These are phyloP conservation scores for Apophysomyces ossiformis DNA, from an alignment of 371 early-diverging fungal genomes.

Conservation along the genomic window DNA sequence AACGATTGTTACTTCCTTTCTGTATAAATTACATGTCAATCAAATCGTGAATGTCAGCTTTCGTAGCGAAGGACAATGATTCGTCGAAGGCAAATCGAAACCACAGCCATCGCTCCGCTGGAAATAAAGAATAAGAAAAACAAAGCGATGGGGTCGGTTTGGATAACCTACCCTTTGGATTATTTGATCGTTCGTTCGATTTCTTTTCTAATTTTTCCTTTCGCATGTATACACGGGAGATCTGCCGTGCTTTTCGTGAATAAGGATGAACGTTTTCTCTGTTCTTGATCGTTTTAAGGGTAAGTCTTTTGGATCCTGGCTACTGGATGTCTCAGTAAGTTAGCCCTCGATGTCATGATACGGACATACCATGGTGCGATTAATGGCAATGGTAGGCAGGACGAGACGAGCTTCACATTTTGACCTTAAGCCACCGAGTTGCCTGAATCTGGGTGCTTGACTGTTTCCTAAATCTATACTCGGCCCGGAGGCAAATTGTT, in stretches of 20 bases:
- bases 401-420: no score
- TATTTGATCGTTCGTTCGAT: conserved; percentile 24
- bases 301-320: conserved; percentile 61
- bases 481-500: no score
- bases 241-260: conserved; percentile 64
- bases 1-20: background rate
- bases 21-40: conserved; percentile 44
- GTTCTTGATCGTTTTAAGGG: conserved; percentile 66
- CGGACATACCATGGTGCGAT: no score
- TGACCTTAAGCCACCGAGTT: no score
- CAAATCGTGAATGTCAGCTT: conserved; percentile 54
- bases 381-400: no score
- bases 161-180: conserved; percentile 34
- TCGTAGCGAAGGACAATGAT: conserved; percentile 38
- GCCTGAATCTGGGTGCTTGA: no score
- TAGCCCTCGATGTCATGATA: no score
- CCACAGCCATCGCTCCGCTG: conserved; percentile 64
- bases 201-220: conserved; percentile 56
- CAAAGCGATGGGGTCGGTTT: background rate
- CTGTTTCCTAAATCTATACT: no score
- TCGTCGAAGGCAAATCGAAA: conserved; percentile 65
- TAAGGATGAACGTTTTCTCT: conserved; percentile 65
- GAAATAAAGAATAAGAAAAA: background rate
- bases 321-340: conserved; percentile 13
- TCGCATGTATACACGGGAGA: conserved; percentile 55